Evolutionary conservation across 371 early-diverging fungal species (phyloP), one percentile per base, ranked within the genome.

Genomic region (Blastocladiella emersonii): DNA sequence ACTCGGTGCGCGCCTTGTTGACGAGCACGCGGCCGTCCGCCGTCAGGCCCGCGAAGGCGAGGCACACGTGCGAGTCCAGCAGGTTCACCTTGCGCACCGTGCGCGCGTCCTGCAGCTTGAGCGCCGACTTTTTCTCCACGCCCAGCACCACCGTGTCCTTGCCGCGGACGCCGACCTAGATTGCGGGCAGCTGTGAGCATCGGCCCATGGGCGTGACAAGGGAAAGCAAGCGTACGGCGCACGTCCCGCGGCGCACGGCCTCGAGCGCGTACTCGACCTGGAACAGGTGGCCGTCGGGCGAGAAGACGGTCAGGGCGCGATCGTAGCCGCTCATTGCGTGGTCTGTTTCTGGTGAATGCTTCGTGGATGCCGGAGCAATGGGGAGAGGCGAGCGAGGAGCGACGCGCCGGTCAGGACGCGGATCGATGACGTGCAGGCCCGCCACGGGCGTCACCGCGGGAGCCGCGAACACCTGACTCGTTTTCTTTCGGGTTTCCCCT

Each of bases 211-310:
- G 13, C 55, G n/a, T 23, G 37, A 51, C 21, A 32, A 4, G n/a
- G 39, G 41, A 23, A 35, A 6, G 2, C 25, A 36, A 39, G 55
- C 36, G 15, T 87, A 95, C 95, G 53, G 91, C 95, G 74, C 94
- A 93, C 56, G 93, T 93, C 63, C 99, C 99, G 75, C 94, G 97
- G 70, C 95, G 83, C 59, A 97, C 95, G 44, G 99, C 99, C 71
- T 99, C 97, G 65, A 96, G 89, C 57, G 99, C 99, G 76, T 99
- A 99, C 80, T 99, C 99, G 64, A 99, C 99, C 84, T 99, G 99
- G 76, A 98, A 97, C 64, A 99, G 80, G 76, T 98, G 96, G 61
- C 99, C 99, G 76, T 99, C 99, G 53, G 99, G 99, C 39, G 98
- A 98, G 75, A 99, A 99, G 65, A 99, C 92, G 56, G 99, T 98